Base-by-base conservation (phyloP, 352 stramenopile genomes). In the Globisporangium emineosum region DNA sequence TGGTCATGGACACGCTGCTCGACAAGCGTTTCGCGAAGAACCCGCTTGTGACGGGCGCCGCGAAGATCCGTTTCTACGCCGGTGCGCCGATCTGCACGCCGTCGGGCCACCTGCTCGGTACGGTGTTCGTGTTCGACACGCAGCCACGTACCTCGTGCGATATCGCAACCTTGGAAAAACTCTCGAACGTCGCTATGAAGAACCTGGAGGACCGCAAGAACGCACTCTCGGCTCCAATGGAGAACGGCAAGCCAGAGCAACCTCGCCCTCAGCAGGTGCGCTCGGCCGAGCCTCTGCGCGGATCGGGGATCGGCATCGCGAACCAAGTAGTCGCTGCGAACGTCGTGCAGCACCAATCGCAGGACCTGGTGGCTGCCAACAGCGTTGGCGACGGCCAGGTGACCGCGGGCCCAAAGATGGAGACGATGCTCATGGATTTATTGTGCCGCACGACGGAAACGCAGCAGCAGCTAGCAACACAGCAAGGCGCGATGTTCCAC, bases 131-230 rank as follows among this genome's bases (percentile, higher is more conserved):
- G 62, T 94, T 94, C 37, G 87, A 95, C 70, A 95, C 83, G 45
- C 83, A 94, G 62, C 87, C 87, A 45, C 83, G 87, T 15, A 90
- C 84, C 55, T 87, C 86, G 65, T 95, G 86, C 66, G 86, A 95
- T 70, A 88, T 95, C 47, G 84, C 86, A 54, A 95, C 86, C 33
- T 67, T 95, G 2, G 86, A 95, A 64, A 95, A 95, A 69, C 73
- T 95, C 19, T 93, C 84, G 56, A 95, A 95, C 62, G 86, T 95
- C 30, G 86, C 86, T 27, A 95, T 95, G 86, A 95, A 95, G 69
- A 93, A 95, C 67, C 62, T 95, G 37, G 86, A 95, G 63, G 86
- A 95, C 73, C 86, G 86, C n/a, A 95, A 95, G 77, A 95, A 93
- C 62, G 86, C 83, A 8, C 75, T 93, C 30, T 79, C 81, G 5